Evolutionary conservation across 2,329 filamentous ascomycete species (phyloP).

Genomic region (Arthrobotrys iridis): DNA sequence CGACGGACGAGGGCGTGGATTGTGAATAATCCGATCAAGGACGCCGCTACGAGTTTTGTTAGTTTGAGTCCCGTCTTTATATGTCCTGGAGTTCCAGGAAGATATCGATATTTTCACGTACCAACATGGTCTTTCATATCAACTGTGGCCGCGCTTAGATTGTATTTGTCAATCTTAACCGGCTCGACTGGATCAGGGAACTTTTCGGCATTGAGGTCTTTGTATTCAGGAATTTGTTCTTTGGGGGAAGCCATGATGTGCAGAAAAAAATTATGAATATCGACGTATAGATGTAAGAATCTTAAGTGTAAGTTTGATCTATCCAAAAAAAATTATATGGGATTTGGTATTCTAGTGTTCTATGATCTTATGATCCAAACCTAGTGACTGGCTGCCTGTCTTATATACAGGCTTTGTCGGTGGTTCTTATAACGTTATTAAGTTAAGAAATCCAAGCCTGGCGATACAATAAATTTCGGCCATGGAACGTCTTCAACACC

Average conservation of each 20-base stretch:
- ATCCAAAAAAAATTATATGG: too few relatives aligned
- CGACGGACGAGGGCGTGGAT: slow-evolving; percentile 51
- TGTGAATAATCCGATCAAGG: slow-evolving; percentile 36
- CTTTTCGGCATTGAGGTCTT: slow-evolving; percentile 54
- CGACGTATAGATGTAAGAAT: background rate
- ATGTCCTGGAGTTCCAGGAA: background rate
- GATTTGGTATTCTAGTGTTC: background rate
- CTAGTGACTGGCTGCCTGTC: too few relatives aligned
- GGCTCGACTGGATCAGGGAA: slow-evolving; percentile 55
- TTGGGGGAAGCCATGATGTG: slow-evolving; percentile 27
- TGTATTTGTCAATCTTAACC: slow-evolving; percentile 46
- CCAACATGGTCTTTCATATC: slow-evolving; percentile 52
- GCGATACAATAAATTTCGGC: too few relatives aligned
- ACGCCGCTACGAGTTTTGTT: slow-evolving; percentile 8
- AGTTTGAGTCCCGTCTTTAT: background rate
- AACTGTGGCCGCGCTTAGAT: slow-evolving; percentile 42
- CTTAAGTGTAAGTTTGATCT: too few relatives aligned
- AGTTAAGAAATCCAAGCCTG: background rate
- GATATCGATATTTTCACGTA: background rate
- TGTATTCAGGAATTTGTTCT: slow-evolving; percentile 34
- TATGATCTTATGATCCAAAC: background rate
- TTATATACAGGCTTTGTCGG: background rate
- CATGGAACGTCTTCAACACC: background rate
- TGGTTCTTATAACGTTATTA: slow-evolving; percentile 3
- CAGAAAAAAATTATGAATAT: too few relatives aligned